A percentile compares a stretch with the other conserved stretches of the same genome.
Conservation (phyloP, 2,329 filamentous ascomycete species). For the Botrytis cinerea region DNA sequence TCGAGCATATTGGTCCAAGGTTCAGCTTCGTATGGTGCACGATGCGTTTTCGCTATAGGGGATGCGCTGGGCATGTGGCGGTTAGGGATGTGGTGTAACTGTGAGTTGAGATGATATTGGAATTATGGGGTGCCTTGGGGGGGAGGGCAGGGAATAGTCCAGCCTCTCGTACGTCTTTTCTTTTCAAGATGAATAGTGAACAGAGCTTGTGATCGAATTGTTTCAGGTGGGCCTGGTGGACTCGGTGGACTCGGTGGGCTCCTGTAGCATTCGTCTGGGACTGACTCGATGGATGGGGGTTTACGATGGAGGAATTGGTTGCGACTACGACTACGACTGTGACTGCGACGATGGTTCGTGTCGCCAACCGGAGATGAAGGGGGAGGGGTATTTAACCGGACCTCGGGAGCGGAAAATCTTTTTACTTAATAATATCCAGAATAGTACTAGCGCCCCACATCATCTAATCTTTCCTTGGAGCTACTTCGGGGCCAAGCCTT, state of each 20-base stretch:
- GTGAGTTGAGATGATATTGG: conserved; percentile 1
- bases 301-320: not conserved
- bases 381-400: not conserved
- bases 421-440: not conserved
- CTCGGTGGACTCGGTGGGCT: not conserved
- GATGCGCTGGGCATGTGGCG: conserved; percentile 7
- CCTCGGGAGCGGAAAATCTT: conserved; percentile 7
- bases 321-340: not conserved
- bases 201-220: not conserved
- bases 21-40: conserved; percentile 3
- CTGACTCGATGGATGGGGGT: not conserved
- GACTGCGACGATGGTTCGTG: not conserved
- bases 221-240: not conserved
- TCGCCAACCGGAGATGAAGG: conserved; percentile 6
- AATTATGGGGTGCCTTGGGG: not conserved
- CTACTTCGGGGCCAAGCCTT: not conserved
- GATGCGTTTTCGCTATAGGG: not conserved
- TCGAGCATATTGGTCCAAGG: not conserved
- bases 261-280: not conserved
- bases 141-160: not conserved
- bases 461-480: no score
- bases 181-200: not conserved
- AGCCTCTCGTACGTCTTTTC: not conserved
- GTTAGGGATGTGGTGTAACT: not conserved
- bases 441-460: conserved; percentile 4